Evolutionary conservation across 1,284 basidiomycete species (phyloP).

Genomic region (Tausonia pullulans): DNA sequence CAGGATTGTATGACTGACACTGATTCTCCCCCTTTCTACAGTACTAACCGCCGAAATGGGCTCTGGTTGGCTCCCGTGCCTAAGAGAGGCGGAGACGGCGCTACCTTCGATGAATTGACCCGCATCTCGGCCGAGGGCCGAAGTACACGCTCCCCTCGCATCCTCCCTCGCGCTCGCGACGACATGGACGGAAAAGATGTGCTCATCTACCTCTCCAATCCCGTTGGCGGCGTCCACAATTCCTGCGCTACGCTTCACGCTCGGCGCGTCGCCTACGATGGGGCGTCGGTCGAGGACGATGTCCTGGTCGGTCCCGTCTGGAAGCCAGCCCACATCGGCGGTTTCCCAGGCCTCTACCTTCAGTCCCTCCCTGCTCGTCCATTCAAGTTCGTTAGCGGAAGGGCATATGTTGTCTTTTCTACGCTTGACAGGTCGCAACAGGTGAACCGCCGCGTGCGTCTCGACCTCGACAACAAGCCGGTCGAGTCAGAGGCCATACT

Average conservation of each 20-base stretch:
- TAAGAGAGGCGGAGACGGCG: conserved; percentile 2
- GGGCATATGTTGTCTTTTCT: conserved; percentile 37
- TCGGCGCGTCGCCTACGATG: conserved; percentile 28
- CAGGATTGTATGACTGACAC: too few relatives aligned
- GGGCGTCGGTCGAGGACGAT: conserved; percentile 9
- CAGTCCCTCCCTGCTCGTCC: conserved; percentile 41
- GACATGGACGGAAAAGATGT: conserved; percentile 19
- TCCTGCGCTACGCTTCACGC: conserved; percentile 46
- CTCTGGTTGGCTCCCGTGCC: conserved; percentile 44
- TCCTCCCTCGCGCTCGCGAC: conserved; percentile 25
- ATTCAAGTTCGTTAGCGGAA: conserved; percentile 24
- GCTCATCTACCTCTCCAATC: conserved; percentile 48
- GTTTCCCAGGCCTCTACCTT: conserved; percentile 54
- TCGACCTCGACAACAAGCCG: too few relatives aligned
- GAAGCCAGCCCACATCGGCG: conserved; percentile 23
- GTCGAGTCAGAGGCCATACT: too few relatives aligned
- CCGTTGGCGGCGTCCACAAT: conserved; percentile 49
- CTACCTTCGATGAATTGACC: conserved; percentile 24
- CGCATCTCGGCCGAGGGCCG: conserved; percentile 38
- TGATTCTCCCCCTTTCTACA: too few relatives aligned
- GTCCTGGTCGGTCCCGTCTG: conserved; percentile 38
- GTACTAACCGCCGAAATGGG: conserved; percentile 46
- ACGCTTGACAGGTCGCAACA: conserved; percentile 39
- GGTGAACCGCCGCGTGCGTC: too few relatives aligned
- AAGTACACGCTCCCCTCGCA: conserved; percentile 49